Conservation (phyloP, 2,329 filamentous ascomycete genomes). For the Colletotrichum lupini region DNA sequence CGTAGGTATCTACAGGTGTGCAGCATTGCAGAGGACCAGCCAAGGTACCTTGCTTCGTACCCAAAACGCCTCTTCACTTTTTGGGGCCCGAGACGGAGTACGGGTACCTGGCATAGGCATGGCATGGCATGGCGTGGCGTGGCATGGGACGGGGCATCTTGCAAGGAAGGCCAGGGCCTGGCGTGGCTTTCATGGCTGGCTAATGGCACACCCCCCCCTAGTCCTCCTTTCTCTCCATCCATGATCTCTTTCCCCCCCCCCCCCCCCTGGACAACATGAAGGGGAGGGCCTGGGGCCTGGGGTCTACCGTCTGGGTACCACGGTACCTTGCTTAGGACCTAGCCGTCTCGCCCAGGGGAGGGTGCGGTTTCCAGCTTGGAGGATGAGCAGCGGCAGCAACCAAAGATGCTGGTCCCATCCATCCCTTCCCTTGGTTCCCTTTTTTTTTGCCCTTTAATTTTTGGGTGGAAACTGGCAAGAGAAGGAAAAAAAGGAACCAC, state of each 20-base stretch:
- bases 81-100: constrained; percentile 23
- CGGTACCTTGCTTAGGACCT: constrained; percentile 6
- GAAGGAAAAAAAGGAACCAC: constrained; percentile 19
- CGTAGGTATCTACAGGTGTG: too few species aligned
- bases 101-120: constrained; percentile 33
- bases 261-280: constrained; percentile 22
- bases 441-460: constrained; percentile 34
- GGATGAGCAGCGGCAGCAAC: constrained; percentile 4
- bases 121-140: constrained; percentile 21
- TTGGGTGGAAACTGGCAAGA: constrained; percentile 29
- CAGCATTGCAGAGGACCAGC: too few species aligned
- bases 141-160: constrained; percentile 7
- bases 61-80: neutral
- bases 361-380: constrained; percentile 22
- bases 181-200: neutral
- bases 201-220: constrained; percentile 22
- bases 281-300: constrained; percentile 9
- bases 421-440: constrained; percentile 24
- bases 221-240: neutral
- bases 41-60: neutral
- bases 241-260: neutral
- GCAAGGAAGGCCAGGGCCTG: constrained; percentile 17
- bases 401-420: neutral
- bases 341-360: constrained; percentile 21
- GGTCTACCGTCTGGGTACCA: neutral